Base-by-base conservation (phyloP, 352 stramenopile species). In the Phytophthora boehmeriae region DNA sequence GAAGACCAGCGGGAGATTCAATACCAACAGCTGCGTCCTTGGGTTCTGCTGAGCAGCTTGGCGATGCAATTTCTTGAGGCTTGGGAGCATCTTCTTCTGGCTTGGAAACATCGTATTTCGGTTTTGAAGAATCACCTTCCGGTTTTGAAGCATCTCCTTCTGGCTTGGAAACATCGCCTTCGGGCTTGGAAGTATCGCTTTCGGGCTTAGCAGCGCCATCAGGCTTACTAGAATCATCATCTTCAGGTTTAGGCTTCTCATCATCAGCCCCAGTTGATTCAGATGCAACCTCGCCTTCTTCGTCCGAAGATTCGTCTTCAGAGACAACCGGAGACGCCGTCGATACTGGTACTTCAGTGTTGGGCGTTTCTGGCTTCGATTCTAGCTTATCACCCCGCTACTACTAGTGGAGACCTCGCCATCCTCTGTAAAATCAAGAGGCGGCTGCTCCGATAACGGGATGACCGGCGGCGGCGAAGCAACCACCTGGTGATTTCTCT, bases 361-460 rank as follows among this genome's bases (percentile, higher is more conserved):
- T 50, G 20, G 11, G 16, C 47, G 28, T 49, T 8, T 68, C 28
- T 1, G 35, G 6, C 25, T 34, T 16, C 51, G 27, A 10, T 23
- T 52, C 36, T 16, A 13, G 8, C 22, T 28, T 51, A n/a, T 45
- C 36, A 41, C 44, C 38, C 14, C 57, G 22, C 44, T 27, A 45
- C 3, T 44, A 32, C 10, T 27, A 41, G 19, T 41, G 17, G 23
- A 43, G 43, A 14, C 32, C n/a, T 50, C 45, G n/a, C 45, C 16
- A 11, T 49, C 36, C 42, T 75, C 62, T 11, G 57, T 70, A 32
- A 69, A 72, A 54, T 54, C 63, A 44, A 73, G 46, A 17, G 68
- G 63, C 22, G 57, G 50, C 16, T 72, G 63, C 34, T 72, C 67
- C 17, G 62, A 71, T 36, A 46, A 48, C 54, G 63, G 53, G 30